Evolutionary conservation across 192 early-diverging fungal species (phyloP).

Genomic region (Polychytrium aggregatum): DNA sequence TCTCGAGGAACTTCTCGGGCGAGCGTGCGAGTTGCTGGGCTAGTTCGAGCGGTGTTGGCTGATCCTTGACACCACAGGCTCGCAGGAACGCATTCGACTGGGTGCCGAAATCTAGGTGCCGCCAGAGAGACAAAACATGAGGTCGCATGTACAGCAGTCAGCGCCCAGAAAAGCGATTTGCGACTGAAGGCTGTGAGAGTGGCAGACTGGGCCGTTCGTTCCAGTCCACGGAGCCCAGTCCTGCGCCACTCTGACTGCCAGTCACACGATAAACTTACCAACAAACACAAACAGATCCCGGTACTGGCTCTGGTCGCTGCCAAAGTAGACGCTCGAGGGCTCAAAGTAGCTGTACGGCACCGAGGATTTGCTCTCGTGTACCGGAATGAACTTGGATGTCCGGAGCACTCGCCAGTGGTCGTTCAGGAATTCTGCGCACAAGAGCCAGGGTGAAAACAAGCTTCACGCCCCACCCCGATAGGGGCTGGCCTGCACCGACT

Average conservation of each 20-base stretch:
- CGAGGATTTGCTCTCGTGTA: conserved; percentile 5
- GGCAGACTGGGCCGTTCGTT: no score
- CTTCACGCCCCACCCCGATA: no score
- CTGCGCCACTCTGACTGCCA: no score
- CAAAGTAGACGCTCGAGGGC: conserved; percentile 22
- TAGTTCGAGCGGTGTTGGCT: conserved; percentile 64
- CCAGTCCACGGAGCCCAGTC: no score
- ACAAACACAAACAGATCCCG: no score
- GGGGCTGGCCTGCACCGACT: no score
- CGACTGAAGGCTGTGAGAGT: no score
- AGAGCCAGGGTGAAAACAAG: not conserved
- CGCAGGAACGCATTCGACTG: conserved; percentile 66
- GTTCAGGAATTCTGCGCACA: conserved; percentile 33
- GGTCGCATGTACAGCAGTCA: not conserved
- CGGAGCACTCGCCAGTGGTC: conserved; percentile 43
- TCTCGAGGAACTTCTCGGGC: conserved; percentile 43
- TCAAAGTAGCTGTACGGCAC: conserved; percentile 11
- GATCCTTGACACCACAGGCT: conserved; percentile 72
- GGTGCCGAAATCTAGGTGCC: conserved; percentile 65
- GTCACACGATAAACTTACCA: no score
- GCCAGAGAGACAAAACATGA: conserved; percentile 41
- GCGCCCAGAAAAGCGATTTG: no score
- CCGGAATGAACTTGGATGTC: conserved; percentile 54
- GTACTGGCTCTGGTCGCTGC: conserved; percentile 17
- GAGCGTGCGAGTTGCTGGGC: conserved; percentile 49